Evolutionary conservation across 2,329 filamentous ascomycete species (phyloP).

Genomic region (Elsinoe fawcettii): DNA sequence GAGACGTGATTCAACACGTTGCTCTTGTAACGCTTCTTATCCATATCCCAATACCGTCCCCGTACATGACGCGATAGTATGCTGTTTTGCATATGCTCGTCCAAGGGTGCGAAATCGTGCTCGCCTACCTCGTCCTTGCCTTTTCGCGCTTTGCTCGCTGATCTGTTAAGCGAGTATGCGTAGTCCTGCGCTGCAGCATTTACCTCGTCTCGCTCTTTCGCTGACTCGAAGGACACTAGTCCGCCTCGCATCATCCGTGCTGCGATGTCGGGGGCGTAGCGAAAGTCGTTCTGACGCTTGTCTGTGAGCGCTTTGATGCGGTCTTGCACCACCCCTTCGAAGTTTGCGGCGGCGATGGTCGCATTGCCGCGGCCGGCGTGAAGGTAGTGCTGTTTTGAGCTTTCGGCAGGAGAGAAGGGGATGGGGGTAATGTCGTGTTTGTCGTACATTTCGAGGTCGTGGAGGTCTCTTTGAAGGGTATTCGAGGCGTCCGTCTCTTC

Average conservation of each 20-base stretch:
- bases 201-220: constrained; percentile 20
- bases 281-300: constrained; percentile 18
- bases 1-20: constrained; percentile 22
- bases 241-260: constrained; percentile 20
- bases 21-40: constrained; percentile 20
- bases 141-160: constrained; percentile 13
- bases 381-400: constrained; percentile 18
- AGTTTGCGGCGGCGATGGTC: constrained; percentile 24
- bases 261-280: constrained; percentile 19
- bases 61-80: constrained; percentile 23
- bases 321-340: constrained; percentile 24
- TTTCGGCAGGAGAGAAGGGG: constrained; percentile 15
- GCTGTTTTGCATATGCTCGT: constrained; percentile 15
- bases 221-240: constrained; percentile 19
- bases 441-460: constrained; percentile 19
- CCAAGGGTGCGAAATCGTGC: constrained; percentile 17
- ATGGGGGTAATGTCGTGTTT: constrained; percentile 19
- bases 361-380: constrained; percentile 21
- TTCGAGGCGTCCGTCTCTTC: constrained; percentile 6
- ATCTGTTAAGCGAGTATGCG: constrained; percentile 8
- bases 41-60: constrained; percentile 22
- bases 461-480: constrained; percentile 18
- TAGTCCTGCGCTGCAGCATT: constrained; percentile 17
- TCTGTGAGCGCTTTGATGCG: constrained; percentile 22
- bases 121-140: constrained; percentile 3